Evolutionary conservation across 2,329 filamentous ascomycete species (phyloP).

Genomic region (Bipolaris oryzae): DNA sequence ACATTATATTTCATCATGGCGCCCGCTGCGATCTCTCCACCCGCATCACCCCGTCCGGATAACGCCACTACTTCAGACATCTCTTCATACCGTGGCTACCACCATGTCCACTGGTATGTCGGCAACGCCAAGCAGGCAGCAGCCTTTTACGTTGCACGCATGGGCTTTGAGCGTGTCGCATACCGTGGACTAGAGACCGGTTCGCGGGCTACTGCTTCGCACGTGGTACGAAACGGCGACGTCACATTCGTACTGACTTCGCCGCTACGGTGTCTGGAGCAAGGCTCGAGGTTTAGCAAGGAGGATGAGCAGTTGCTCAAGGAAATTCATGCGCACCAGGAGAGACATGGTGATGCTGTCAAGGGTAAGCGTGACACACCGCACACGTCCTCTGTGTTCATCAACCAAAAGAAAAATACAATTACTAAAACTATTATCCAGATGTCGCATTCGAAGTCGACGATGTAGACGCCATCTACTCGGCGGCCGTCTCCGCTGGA

Average conservation of each 20-base stretch:
- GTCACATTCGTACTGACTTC: conserved; percentile 86
- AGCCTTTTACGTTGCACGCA: conserved; percentile 82
- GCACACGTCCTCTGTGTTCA: not conserved
- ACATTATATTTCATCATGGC: conserved; percentile 32
- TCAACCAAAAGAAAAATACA: not conserved
- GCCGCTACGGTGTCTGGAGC: conserved; percentile 65
- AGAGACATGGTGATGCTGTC: conserved; percentile 88
- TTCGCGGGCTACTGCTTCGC: conserved; percentile 77
- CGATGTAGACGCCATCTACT: conserved; percentile 79
- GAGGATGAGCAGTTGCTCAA: conserved; percentile 70
- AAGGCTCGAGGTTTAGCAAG: conserved; percentile 36
- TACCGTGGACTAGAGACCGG: conserved; percentile 90
- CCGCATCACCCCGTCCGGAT: conserved; percentile 46
- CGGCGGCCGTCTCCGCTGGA: conserved; percentile 70
- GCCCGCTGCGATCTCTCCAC: conserved; percentile 48
- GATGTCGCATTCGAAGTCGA: conserved; percentile 96
- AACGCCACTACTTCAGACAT: conserved; percentile 38
- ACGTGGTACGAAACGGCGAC: conserved; percentile 78
- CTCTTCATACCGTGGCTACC: conserved; percentile 76
- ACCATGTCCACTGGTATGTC: conserved; percentile 95
- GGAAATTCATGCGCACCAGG: conserved; percentile 82
- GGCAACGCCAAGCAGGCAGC: conserved; percentile 96
- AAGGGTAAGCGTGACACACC: conserved; percentile 57
- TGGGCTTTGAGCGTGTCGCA: conserved; percentile 83
- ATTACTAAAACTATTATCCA: conserved; percentile 9